Evolutionary conservation across 805 yeast species (phyloP).

Genomic region (Groenewaldozyma tartarivorans): DNA sequence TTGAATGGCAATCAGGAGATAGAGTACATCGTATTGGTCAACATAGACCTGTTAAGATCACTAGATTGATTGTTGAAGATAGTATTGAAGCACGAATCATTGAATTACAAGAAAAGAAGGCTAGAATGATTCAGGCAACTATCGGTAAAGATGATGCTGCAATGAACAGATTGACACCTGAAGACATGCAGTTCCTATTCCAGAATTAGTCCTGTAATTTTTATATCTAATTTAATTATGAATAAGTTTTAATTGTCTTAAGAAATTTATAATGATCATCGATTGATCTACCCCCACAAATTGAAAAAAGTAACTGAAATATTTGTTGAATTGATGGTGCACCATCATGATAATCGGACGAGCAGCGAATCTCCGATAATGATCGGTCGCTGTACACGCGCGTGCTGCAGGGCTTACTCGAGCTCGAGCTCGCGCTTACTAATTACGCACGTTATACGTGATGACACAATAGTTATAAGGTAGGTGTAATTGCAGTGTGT

Average conservation of each 20-base stretch:
- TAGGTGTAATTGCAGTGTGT: no score
- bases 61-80: constrained; percentile 90
- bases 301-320: no score
- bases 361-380: no score
- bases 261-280: neutral
- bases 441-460: no score
- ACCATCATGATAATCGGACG: neutral
- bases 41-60: constrained; percentile 84
- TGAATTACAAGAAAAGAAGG: constrained; percentile 94
- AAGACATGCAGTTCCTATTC: constrained; percentile 89
- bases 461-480: no score
- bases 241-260: neutral
- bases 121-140: constrained; percentile 96
- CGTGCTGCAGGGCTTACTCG: no score
- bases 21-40: constrained; percentile 98
- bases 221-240: no score
- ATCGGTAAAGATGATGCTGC: constrained; percentile 90
- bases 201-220: constrained; percentile 46
- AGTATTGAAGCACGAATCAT: constrained; percentile 94
- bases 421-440: no score
- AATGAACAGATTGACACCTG: constrained; percentile 78
- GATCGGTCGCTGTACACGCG: no score
- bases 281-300: neutral
- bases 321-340: neutral
- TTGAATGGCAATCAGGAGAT: constrained; percentile 97